Conservation (phyloP, 2,329 filamentous ascomycete genomes). For the Mollisia scopiformis region DNA sequence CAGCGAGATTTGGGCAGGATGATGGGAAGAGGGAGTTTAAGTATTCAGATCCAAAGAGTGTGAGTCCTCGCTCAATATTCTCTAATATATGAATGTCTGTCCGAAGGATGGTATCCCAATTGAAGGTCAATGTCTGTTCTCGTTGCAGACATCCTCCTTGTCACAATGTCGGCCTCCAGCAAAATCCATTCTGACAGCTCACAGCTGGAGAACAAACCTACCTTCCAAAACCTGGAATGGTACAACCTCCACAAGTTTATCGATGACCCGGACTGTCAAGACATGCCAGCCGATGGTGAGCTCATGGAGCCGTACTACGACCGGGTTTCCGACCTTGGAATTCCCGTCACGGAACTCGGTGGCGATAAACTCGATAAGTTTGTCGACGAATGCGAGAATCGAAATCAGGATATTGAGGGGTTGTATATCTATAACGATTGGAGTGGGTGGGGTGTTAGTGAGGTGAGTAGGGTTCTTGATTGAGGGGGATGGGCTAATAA, state of each 20-base stretch:
- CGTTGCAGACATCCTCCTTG: neutral
- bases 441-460: conserved; percentile 23
- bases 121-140: neutral
- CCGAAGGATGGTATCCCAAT: neutral
- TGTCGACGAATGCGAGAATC: conserved; percentile 17
- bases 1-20: conserved; percentile 10
- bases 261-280: conserved; percentile 22
- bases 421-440: conserved; percentile 30
- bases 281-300: conserved; percentile 22
- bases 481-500: conserved; percentile 15
- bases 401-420: conserved; percentile 20
- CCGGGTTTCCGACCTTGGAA: conserved; percentile 24
- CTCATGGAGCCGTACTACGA: conserved; percentile 15
- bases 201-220: conserved; percentile 13
- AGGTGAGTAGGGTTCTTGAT: neutral
- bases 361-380: conserved; percentile 12
- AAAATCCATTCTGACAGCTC: neutral
- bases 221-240: conserved; percentile 22
- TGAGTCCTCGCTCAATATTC: neutral
- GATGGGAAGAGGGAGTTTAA: neutral
- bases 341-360: conserved; percentile 20
- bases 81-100: neutral
- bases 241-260: conserved; percentile 21
- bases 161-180: neutral
- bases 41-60: conserved; percentile 13